Evolutionary conservation across 106 monocot species (phyloP).

Genomic region (Agapanthus africanus): DNA sequence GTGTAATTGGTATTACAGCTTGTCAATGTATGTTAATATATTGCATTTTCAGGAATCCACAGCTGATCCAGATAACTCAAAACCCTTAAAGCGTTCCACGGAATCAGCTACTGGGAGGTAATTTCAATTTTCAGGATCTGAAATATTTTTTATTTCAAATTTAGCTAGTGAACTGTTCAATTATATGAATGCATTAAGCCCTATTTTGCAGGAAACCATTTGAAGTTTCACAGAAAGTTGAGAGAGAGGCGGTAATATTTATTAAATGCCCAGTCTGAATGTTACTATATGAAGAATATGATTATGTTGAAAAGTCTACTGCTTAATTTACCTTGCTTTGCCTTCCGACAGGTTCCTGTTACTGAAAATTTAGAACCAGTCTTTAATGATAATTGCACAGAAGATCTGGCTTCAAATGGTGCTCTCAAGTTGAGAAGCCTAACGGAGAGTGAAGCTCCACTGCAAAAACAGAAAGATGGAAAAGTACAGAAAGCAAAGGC

Average conservation of each 20-base stretch:
- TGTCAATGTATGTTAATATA: background rate
- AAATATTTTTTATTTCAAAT: background rate
- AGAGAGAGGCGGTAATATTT: background rate
- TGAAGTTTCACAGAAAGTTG: background rate
- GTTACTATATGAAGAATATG: background rate
- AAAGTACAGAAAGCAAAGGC: background rate
- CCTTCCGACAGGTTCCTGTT: background rate
- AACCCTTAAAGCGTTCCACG: background rate
- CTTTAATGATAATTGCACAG: background rate
- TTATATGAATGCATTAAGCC: background rate
- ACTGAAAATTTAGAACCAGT: background rate
- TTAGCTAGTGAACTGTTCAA: background rate
- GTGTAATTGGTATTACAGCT: background rate
- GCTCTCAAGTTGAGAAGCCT: background rate
- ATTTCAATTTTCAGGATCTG: background rate
- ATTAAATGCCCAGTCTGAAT: background rate
- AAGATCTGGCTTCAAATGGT: background rate
- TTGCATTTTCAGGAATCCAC: background rate
- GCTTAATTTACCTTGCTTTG: background rate
- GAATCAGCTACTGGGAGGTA: background rate
- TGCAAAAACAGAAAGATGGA: background rate
- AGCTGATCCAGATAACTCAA: background rate
- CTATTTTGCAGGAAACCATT: background rate
- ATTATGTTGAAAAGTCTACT: background rate
- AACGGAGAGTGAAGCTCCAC: background rate